A percentile compares a stretch with the other conserved stretches of the same genome.
Conservation (phyloP, 345 rosid species). For the Boechera stricta region DNA sequence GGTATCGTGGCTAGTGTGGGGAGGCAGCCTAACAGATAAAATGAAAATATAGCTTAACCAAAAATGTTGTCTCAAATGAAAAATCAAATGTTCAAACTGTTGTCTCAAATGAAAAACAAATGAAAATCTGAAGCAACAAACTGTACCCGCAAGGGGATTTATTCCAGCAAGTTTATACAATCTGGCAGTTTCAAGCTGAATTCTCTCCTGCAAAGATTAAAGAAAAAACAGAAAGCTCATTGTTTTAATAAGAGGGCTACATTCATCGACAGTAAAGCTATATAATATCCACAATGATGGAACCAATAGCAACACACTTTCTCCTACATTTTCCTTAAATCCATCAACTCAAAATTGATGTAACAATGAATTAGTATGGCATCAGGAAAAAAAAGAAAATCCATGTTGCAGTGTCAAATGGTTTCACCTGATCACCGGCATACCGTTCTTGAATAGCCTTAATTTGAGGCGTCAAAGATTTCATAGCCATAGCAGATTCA, state of each 20-base stretch:
- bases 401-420: not conserved
- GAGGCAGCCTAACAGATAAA: constrained; percentile 65
- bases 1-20: constrained; percentile 98
- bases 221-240: constrained; percentile 16
- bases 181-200: constrained; percentile 94
- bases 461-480: constrained; percentile 87
- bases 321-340: not conserved
- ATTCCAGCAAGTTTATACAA: constrained; percentile 92
- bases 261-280: constrained; percentile 1
- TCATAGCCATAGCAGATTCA: constrained; percentile 96
- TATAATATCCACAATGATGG: not conserved
- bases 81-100: too few relatives aligned
- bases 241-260: constrained; percentile 2
- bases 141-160: constrained; percentile 86
- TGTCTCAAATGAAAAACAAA: constrained; percentile 2
- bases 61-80: constrained; percentile 3
- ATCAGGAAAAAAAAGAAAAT: not conserved
- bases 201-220: constrained; percentile 69
- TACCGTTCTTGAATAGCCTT: constrained; percentile 86
- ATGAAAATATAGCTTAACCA: constrained; percentile 18
- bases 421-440: constrained; percentile 81
- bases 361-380: not conserved
- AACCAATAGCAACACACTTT: not conserved
- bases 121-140: constrained; percentile 7
- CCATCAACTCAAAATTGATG: not conserved